Evolutionary conservation across 1,284 basidiomycete species (phyloP), one percentile per base, ranked within the genome.

Genomic region (Amylostereum areolatum): DNA sequence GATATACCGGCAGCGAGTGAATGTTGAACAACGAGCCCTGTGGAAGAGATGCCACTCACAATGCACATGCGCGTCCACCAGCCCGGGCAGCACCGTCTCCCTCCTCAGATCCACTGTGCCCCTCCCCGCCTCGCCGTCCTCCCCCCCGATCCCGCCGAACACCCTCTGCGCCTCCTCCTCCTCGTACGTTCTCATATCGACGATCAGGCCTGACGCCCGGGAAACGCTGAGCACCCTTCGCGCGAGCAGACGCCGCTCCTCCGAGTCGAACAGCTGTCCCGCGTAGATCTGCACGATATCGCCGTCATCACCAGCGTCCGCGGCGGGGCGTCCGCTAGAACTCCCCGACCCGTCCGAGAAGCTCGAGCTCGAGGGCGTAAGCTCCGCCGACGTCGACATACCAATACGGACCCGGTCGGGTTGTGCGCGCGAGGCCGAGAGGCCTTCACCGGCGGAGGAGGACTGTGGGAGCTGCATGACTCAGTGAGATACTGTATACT

Each of bases 11-110:
- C n/a, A n/a, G n/a, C n/a, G n/a, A n/a, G n/a, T n/a, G n/a, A n/a
- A n/a, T n/a, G n/a, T n/a, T 31, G 24, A 27, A 29, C 45, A 45
- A 44, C 42, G 46, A 46, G 32, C 25, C 33, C 33, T 35, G 33
- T 35, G 41, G 33, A 44, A 10, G n/a, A n/a, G n/a, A n/a, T n/a
- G n/a, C n/a, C n/a, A 67, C 80, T 64, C 58, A 82, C 82, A 64
- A 59, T 83, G 83, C 18, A 85, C 81, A 63, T 85, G 82, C 2
- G 68, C 69, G 56, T 85, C 83, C n/a, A 85, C 80, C 45, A 85
- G 76, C 0, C 83, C 82, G 18, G 83, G 81, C 2, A 83, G 60
- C 3, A 86, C 67, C 1, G 78, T 80, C 52, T 69, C 56, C 18
- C 65, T 59, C n/a, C 75, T 63, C 37, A 83, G 62, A 61, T 85